A percentile compares a stretch with the other conserved stretches of the same genome.
phyloP scores from a whole-genome alignment of 2,329 filamentous ascomycete genomes.

The Laburnicola sp. region DNA sequence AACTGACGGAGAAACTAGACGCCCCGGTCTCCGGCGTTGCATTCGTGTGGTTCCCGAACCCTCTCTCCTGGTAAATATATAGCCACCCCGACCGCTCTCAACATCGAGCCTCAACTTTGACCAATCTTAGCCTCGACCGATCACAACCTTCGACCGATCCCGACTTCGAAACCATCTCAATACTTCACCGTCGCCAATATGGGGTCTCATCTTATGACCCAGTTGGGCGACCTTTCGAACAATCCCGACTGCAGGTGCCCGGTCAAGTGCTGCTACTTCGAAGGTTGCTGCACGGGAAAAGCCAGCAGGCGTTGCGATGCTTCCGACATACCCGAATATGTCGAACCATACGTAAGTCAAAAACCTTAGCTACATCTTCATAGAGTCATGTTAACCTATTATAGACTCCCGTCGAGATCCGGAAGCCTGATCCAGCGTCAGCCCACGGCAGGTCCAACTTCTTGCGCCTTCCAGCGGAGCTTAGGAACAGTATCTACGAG shows the following conservation, averaged over 20 bases:
- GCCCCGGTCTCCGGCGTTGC: too few species aligned
- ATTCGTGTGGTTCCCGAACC: too few species aligned
- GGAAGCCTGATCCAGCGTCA: neutral
- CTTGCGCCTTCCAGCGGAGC: neutral
- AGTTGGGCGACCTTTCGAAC: too few species aligned
- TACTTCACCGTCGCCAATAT: too few species aligned
- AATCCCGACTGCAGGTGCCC: neutral
- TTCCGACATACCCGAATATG: neutral
- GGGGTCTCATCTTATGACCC: too few species aligned
- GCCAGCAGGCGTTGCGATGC: neutral
- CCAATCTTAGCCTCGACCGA: too few species aligned
- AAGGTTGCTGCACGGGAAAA: neutral
- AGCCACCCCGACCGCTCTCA: too few species aligned
- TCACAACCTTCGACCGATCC: too few species aligned
- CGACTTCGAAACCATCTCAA: too few species aligned
- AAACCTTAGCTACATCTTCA: neutral
- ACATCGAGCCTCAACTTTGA: too few species aligned
- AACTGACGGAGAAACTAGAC: too few species aligned
- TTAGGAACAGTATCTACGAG: slow-evolving; percentile 2
- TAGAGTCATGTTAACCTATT: neutral
- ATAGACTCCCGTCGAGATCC: neutral
- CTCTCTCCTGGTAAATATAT: too few species aligned
- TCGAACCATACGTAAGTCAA: slow-evolving; percentile 5
- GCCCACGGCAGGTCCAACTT: neutral
- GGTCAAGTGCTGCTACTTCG: slow-evolving; percentile 5